Evolutionary conservation across 1,284 basidiomycete species (phyloP).

Genomic region (Schizopora paradoxa): DNA sequence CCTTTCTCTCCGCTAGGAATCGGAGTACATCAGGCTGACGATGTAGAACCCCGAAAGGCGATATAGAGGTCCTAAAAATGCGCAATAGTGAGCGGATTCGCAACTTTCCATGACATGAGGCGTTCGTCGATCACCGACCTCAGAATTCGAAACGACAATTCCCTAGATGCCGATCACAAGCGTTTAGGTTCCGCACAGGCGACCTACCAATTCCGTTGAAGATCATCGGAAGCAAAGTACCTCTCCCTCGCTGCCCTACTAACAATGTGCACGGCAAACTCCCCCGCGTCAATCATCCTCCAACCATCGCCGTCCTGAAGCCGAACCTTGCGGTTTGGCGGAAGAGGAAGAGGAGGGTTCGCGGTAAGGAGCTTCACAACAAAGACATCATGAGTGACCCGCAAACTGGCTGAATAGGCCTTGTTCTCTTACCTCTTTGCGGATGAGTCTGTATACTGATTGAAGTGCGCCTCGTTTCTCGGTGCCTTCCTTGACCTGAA

Average conservation of each 20-base stretch:
- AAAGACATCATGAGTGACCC: conserved; percentile 5
- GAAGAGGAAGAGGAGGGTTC: conserved; percentile 51
- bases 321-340: conserved; percentile 53
- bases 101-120: too few relatives aligned
- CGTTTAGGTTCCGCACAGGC: too few relatives aligned
- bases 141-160: too few relatives aligned
- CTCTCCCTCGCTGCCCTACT: conserved; percentile 56
- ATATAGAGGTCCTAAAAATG: too few relatives aligned
- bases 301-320: conserved; percentile 68
- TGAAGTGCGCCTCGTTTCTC: conserved; percentile 71
- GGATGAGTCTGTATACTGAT: conserved; percentile 57
- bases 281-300: conserved; percentile 75
- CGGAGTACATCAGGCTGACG: too few relatives aligned
- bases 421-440: conserved; percentile 50
- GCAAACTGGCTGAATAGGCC: background rate
- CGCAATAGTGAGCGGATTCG: too few relatives aligned
- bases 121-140: too few relatives aligned
- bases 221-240: conserved; percentile 44
- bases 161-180: too few relatives aligned
- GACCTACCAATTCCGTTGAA: conserved; percentile 29
- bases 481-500: conserved; percentile 75
- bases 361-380: conserved; percentile 43
- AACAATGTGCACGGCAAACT: conserved; percentile 70
- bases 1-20: too few relatives aligned
- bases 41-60: too few relatives aligned